These are phyloP conservation scores for Corylus heterophylla DNA, from an alignment of 306 rosid species.

Conservation along the genomic window DNA sequence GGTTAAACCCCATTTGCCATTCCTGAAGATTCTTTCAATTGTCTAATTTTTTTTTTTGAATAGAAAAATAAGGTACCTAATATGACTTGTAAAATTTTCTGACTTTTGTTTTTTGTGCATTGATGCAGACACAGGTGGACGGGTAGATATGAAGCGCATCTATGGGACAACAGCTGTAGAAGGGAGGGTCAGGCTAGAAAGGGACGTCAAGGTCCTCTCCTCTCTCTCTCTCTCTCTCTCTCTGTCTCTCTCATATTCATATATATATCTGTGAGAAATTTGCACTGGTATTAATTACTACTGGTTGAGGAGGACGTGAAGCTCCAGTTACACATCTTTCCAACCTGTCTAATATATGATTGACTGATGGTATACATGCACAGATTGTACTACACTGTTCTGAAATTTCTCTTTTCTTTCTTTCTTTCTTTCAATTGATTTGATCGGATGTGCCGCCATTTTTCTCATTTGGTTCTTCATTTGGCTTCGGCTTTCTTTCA, in stretches of 20 bases:
- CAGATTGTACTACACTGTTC: constrained; percentile 38
- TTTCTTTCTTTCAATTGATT: constrained; percentile 45
- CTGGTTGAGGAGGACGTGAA: too few species aligned
- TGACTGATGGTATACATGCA: constrained; percentile 61
- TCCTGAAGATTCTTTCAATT: too few species aligned
- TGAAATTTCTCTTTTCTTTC: constrained; percentile 9
- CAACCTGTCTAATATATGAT: constrained; percentile 45
- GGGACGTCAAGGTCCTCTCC: constrained; percentile 93
- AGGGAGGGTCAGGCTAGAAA: constrained; percentile 99
- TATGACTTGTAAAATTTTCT: not conserved
- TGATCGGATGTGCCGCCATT: constrained; percentile 96
- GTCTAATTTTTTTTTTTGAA: not conserved
- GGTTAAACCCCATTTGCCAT: not conserved
- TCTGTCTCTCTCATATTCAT: not conserved
- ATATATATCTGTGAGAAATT: not conserved
- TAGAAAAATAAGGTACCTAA: not conserved
- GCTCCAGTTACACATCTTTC: constrained; percentile 8
- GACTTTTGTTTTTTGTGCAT: not conserved
- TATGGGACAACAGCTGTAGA: constrained; percentile 99
- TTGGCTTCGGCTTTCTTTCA: constrained; percentile 18
- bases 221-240: not conserved
- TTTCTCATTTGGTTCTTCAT: constrained; percentile 43
- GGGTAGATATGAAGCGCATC: constrained; percentile 99
- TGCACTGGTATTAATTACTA: too few species aligned
- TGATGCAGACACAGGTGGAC: constrained; percentile 90